Evolutionary conservation across 2,329 filamentous ascomycete genomes (phyloP).

Genomic region (Orbilia brochopaga): DNA sequence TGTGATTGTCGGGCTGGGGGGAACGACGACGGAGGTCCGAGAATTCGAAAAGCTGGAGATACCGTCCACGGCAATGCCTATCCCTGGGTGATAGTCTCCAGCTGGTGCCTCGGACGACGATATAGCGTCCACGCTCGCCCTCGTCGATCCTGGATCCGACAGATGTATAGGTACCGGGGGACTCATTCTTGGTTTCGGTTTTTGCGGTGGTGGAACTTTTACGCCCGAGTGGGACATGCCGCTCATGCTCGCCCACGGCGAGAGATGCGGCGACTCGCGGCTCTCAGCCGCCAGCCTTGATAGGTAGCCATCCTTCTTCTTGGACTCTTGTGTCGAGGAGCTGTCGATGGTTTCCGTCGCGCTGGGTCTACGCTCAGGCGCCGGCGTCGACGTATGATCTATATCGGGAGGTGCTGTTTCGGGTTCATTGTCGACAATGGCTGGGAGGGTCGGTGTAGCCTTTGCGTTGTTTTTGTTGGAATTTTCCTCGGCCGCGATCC

Average conservation of each 20-base stretch:
- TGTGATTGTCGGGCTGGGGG: constrained; percentile 15
- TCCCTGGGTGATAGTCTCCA: neutral
- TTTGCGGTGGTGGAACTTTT: neutral
- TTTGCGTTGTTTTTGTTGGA: constrained; percentile 50
- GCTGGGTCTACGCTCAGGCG: constrained; percentile 20
- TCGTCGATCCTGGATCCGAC: constrained; percentile 12
- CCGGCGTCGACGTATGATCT: neutral
- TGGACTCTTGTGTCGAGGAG: constrained; percentile 29
- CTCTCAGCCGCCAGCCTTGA: constrained; percentile 37
- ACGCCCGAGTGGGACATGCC: constrained; percentile 24
- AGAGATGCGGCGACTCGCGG: constrained; percentile 10
- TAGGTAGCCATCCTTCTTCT: constrained; percentile 24
- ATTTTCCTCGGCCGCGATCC: constrained; percentile 24
- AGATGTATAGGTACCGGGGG: constrained; percentile 7
- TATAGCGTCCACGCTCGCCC: constrained; percentile 21
- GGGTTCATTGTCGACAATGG: constrained; percentile 34
- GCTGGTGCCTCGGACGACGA: constrained; percentile 3
- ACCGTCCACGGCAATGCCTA: too few species aligned
- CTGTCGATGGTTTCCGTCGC: constrained; percentile 38
- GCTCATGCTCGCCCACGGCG: constrained; percentile 42
- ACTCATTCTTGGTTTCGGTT: neutral
- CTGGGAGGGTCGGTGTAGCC: constrained; percentile 10
- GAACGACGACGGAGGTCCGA: constrained; percentile 5
- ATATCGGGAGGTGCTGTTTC: neutral
- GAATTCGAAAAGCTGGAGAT: neutral